These are phyloP conservation scores for Fusarium illudens DNA, from an alignment of 2,329 filamentous ascomycete species.

Conservation along the genomic window DNA sequence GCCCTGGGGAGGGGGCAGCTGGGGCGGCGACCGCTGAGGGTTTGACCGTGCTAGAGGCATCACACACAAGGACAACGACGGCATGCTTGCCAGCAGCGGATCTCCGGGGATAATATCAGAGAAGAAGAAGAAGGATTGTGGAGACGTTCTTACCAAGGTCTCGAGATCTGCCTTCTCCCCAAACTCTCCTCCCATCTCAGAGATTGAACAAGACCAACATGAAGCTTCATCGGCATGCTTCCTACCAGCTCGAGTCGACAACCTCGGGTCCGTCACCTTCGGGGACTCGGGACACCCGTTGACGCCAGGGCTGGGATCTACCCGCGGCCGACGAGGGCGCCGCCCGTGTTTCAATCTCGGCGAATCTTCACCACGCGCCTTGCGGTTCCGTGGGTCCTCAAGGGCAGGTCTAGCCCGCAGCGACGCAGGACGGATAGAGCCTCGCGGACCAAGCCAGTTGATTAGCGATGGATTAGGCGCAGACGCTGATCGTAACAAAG, in stretches of 20 bases:
- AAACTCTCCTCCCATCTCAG: neutral
- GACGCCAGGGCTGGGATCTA: conserved; percentile 3
- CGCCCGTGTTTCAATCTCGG: conserved; percentile 5
- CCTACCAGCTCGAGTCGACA: neutral
- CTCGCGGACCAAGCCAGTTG: neutral
- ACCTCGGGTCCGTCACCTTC: neutral
- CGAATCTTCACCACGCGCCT: conserved; percentile 1
- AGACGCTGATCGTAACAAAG: neutral
- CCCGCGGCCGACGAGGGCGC: conserved; percentile 1
- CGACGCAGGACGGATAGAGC: neutral
- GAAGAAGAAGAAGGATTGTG: neutral
- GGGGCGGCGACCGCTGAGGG: neutral
- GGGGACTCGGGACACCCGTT: neutral
- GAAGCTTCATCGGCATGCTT: neutral
- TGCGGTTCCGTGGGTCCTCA: neutral
- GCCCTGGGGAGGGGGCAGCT: neutral
- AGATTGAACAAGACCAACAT: neutral
- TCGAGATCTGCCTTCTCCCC: neutral
- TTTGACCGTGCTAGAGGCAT: neutral
- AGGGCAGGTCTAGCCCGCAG: neutral
- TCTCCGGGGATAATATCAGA: neutral
- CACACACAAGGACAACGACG: conserved; percentile 1
- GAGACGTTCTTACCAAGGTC: neutral
- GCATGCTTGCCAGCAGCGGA: neutral
- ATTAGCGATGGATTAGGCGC: neutral